Base-by-base conservation (phyloP, 129 eudicot genomes). In the sunflower (Helianthus annuus) region DNA sequence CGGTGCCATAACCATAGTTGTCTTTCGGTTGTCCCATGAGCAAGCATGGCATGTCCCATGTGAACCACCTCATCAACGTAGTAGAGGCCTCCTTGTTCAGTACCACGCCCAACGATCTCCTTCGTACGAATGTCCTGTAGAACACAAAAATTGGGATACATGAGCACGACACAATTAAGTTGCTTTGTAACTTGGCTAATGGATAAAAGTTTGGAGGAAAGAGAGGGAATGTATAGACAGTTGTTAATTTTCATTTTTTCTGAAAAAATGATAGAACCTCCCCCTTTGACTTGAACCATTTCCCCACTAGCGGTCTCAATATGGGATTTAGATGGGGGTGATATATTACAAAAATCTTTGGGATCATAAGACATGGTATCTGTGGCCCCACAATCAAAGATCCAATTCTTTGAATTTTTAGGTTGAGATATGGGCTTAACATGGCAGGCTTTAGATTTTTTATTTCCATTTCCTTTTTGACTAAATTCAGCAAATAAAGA, bases 41-140 rank as follows among this genome's bases (percentile, higher is more conserved):
- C 58, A 52, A 52, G 58, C 58, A 53, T 53, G 58, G 44, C 19
- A 62, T 62, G 44, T 32, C 16, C 55, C 15, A 44, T 49, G 7
- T 65, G 70, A 66, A 22, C 36, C 5, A 66, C 13, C 9, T 66
- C 55, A 66, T 66, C 70, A 10, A 66, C 55, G 1, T 66, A 65
- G 8, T 65, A 65, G 3, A 65, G 52, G 10, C 38, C 70, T 8
- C 54, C 70, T 11, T 36, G 51, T 24, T 66, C 53, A 66, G 70
- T 66, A 66, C 70, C 53, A 66, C 56, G 39, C 56, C 70, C 39
- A 66, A 66, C 6, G 6, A 66, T 66, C 56, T 46, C 53, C 53
- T 44, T 66, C 54, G 55, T 66, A 17, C 48, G 70, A 44, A 45
- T 66, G 53, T 66, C 70, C 70, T 66, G 54, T 29, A 62, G 4